phyloP scores from a whole-genome alignment of 2,329 filamentous ascomycete species.

The Diaporthe aspalathi region DNA sequence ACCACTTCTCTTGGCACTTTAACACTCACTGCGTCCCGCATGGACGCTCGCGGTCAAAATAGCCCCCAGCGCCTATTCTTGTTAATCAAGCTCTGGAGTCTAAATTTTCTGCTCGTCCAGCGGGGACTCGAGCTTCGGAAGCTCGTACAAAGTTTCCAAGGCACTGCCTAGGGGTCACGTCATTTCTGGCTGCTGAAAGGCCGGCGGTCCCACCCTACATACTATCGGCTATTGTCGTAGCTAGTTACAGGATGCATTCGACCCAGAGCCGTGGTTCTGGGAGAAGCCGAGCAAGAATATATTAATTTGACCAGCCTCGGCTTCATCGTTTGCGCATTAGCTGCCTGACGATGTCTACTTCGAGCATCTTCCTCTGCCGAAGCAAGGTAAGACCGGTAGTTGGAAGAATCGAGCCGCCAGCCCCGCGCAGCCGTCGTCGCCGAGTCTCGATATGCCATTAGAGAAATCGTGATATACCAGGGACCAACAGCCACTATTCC shows the following conservation, averaged over 20 bases:
- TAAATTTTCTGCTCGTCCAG: not conserved
- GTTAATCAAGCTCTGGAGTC: not conserved
- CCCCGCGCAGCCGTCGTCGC: not conserved
- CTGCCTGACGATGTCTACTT: not conserved
- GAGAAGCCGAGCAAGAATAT: too few relatives aligned
- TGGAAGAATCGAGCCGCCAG: not conserved
- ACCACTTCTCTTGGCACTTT: slow-evolving; percentile 9
- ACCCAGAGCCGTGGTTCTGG: not conserved
- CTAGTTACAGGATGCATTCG: not conserved
- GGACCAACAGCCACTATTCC: too few relatives aligned
- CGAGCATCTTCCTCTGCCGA: not conserved
- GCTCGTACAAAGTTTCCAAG: not conserved
- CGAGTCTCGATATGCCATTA: not conserved
- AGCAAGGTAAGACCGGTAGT: not conserved
- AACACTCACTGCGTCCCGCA: not conserved
- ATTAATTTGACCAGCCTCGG: not conserved
- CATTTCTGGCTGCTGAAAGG: not conserved
- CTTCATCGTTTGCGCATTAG: not conserved
- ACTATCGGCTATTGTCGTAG: too few relatives aligned
- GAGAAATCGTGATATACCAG: too few relatives aligned
- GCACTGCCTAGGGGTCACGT: not conserved
- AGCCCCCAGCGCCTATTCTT: not conserved
- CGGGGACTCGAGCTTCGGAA: not conserved
- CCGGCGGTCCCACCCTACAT: too few relatives aligned
- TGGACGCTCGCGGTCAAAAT: slow-evolving; percentile 8